These are phyloP conservation scores for Globisporangium okanoganense DNA, from an alignment of 352 stramenopile genomes.

Conservation along the genomic window DNA sequence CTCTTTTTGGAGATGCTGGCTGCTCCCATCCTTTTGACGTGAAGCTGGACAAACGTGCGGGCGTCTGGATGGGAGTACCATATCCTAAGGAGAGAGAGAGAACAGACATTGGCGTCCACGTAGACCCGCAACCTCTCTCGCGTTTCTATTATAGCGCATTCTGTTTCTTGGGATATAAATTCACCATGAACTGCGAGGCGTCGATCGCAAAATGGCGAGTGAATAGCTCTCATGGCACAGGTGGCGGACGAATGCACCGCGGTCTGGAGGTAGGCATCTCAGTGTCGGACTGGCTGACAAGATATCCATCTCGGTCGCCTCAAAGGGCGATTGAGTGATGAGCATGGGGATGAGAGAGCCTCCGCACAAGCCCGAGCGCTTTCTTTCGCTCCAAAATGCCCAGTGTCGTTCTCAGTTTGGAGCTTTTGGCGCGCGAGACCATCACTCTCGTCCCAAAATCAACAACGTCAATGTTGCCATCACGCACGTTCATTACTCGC, in stretches of 20 bases:
- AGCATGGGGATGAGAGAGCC: no score
- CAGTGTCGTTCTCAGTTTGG: not conserved
- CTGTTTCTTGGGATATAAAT: not conserved
- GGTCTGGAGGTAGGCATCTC: no score
- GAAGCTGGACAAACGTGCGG: not conserved
- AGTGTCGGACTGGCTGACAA: no score
- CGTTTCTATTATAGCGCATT: not conserved
- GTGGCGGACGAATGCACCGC: no score
- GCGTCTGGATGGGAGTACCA: not conserved
- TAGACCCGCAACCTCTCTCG: not conserved
- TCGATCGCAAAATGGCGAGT: no score
- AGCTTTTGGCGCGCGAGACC: slow-evolving; percentile 8
- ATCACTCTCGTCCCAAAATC: slow-evolving; percentile 4
- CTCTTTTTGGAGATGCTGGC: not conserved
- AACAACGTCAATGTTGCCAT: not conserved
- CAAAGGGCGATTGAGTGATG: no score
- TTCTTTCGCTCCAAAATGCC: slow-evolving; percentile 9
- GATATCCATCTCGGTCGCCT: no score
- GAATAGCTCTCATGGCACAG: no score
- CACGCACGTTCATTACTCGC: not conserved
- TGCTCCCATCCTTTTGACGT: not conserved
- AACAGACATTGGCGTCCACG: not conserved
- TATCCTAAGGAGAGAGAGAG: slow-evolving; percentile 6
- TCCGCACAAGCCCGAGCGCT: no score
- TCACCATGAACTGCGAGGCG: not conserved